Base-by-base conservation (phyloP, 345 rosid genomes). In the Moricandia moricandioides region DNA sequence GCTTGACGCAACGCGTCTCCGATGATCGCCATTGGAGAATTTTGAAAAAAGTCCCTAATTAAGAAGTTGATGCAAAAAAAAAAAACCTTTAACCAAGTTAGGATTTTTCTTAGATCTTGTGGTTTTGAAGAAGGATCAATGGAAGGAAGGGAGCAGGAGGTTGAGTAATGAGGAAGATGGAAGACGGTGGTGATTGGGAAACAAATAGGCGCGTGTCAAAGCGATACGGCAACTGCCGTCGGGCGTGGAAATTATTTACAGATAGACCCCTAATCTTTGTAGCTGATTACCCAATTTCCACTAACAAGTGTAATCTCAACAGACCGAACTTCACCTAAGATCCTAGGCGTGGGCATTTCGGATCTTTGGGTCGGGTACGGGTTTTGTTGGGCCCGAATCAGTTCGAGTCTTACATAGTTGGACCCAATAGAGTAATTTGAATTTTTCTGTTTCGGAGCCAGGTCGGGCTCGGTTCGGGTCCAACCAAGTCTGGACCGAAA, bases 1-100 rank as follows among this genome's bases (percentile, higher is more conserved):
- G 92, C 97, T 74, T 91, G 92, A 71, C 97, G 91, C 70, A 91
- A 81, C 47, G 95, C 98, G 79, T 94, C 93, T 21, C 93, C 82
- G 56, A 94, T 86, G 10, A 88, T 82, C 82, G 93, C 93, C 98
- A 90, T 90, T 54, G 70, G 59, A 51, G 73, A 21, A 59, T 4
- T 21, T 21, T 21, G 24, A 21, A 21, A 21, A 21, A 21, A 21
- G 24, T 1, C 13, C 2, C 3, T 37, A 37, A 37, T 9, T 5
- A 12, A 37, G 12, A 37, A 37, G 43, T 0, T 8, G 1, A 37
- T 33, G 8, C 37, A 6, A 1, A 39, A 69, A 6, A 1, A 39
- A 69, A 21, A 57, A 16, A 67, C 62, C 26, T 71, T 45, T 60
- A 16, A 37, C 6, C 59, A 73, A 70, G 54, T 3, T n/a, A 33